Base-by-base conservation (phyloP, 2,329 filamentous ascomycete species). In the Cordyceps javanica region DNA sequence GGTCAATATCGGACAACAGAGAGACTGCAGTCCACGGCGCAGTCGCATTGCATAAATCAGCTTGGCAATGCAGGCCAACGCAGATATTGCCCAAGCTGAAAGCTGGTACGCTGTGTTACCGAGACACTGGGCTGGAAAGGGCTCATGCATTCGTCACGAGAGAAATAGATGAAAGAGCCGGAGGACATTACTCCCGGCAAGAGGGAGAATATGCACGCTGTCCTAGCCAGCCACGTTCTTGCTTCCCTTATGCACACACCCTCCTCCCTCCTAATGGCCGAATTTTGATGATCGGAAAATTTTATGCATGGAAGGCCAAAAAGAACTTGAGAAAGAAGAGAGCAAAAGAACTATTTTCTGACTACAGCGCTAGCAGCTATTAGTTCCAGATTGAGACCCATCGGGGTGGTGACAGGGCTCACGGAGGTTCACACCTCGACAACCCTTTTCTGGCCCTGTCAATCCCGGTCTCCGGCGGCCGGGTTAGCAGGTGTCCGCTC, bases 341-440 rank as follows among this genome's bases (percentile, higher is more conserved):
- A 16, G 28, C 19, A 53, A 30, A 30, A 13, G 13, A 19, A 25
- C 53, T 55, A 55, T 48, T 55, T 48, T 55, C 53, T 55, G 53
- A 55, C 53, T 41, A 55, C 32, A 55, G 41, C 32, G 44, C 53
- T 55, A 54, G 41, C 45, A 14, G 30, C 14, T 25, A 13, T 16
- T 3, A 30, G 53, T 48, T 39, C 30, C 25, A 30, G 32, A 32
- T 48, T 19, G n/a, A 23, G 53, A 55, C 42, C 53, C 53, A n/a
- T 39, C n/a, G 21, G 2, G 10, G 19, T 39, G 13, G 30, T 23
- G 39, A 45, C 53, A 55, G 32, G 42, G 53, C 42, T 48, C 23
- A 41, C 34, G 42, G 42, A 55, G 34, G 44, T 30, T 48, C 23
- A 39, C 23, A 39, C 28, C 38, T 39, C 25, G 41, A 19, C 21